Conservation (phyloP, 2,329 filamentous ascomycete species). For the Penicillium sp. region DNA sequence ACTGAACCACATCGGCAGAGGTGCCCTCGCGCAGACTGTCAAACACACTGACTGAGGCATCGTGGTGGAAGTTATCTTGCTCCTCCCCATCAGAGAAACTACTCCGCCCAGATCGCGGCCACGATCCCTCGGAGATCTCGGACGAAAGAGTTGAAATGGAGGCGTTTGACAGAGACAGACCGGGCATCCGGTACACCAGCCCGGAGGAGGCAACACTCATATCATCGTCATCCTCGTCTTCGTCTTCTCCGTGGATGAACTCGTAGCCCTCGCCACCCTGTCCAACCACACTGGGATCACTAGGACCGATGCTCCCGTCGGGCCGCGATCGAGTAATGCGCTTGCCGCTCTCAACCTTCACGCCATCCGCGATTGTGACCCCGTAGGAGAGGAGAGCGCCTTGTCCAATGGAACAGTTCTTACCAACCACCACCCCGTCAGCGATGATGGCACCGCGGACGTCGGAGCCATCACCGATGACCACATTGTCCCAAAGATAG, state of each 20-base stretch:
- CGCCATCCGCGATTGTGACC: conserved; percentile 62
- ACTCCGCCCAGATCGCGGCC: conserved; percentile 66
- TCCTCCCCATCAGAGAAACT: conserved; percentile 60
- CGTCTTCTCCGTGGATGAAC: conserved; percentile 61
- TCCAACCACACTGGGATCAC: conserved; percentile 53
- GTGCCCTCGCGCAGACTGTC: conserved; percentile 71
- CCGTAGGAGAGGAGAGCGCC: conserved; percentile 77
- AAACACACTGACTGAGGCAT: conserved; percentile 79
- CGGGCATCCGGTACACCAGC: conserved; percentile 47
- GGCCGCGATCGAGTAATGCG: conserved; percentile 43
- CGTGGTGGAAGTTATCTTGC: conserved; percentile 69
- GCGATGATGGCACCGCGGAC: conserved; percentile 72
- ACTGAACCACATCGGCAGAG: conserved; percentile 75
- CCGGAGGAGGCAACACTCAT: conserved; percentile 52
- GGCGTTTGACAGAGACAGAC: conserved; percentile 41
- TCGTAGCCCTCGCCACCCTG: conserved; percentile 56
- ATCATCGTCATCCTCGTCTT: conserved; percentile 59
- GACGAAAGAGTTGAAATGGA: conserved; percentile 63
- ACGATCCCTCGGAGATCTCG: conserved; percentile 50
- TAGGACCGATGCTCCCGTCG: conserved; percentile 37
- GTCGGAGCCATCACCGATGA: conserved; percentile 66
- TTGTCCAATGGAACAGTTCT: conserved; percentile 59
- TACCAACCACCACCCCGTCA: conserved; percentile 64
- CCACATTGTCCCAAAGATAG: conserved; percentile 81
- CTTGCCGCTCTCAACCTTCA: conserved; percentile 38